These are phyloP conservation scores for Naumovozyma dairenensis DNA, from an alignment of 805 yeast species.

Conservation along the genomic window DNA sequence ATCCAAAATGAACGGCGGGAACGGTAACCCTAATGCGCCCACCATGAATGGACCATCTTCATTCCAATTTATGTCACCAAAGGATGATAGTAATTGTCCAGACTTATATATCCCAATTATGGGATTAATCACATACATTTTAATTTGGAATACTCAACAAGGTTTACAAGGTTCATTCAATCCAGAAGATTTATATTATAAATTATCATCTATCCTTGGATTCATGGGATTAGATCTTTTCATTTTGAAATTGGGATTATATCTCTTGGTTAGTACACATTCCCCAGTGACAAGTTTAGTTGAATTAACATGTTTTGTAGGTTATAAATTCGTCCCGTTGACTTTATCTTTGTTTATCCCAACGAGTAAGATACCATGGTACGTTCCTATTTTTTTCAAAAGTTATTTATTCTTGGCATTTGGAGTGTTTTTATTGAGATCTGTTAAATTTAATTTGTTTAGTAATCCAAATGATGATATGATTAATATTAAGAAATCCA, in stretches of 20 bases:
- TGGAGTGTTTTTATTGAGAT: slow-evolving; percentile 57
- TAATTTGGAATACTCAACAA: slow-evolving; percentile 72
- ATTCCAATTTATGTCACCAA: slow-evolving; percentile 45
- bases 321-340: slow-evolving; percentile 86
- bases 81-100: slow-evolving; percentile 86
- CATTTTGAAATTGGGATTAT: slow-evolving; percentile 72
- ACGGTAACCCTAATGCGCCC: neutral
- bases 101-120: slow-evolving; percentile 92
- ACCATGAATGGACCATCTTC: slow-evolving; percentile 7
- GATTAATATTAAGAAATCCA: slow-evolving; percentile 39
- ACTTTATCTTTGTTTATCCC: slow-evolving; percentile 47
- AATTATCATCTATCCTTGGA: slow-evolving; percentile 79
- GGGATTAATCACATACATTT: slow-evolving; percentile 81
- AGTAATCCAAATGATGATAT: slow-evolving; percentile 45
- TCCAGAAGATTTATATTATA: slow-evolving; percentile 82
- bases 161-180: slow-evolving; percentile 87
- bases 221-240: slow-evolving; percentile 67
- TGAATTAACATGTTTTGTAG: slow-evolving; percentile 83
- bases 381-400: slow-evolving; percentile 36
- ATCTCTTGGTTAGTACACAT: slow-evolving; percentile 40
- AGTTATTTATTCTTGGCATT: slow-evolving; percentile 44
- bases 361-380: slow-evolving; percentile 34
- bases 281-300: slow-evolving; percentile 41
- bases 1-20: neutral
- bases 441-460: slow-evolving; percentile 34